Evolutionary conservation across 441 rosid species (phyloP).

Genomic region (Breynia disticha): DNA sequence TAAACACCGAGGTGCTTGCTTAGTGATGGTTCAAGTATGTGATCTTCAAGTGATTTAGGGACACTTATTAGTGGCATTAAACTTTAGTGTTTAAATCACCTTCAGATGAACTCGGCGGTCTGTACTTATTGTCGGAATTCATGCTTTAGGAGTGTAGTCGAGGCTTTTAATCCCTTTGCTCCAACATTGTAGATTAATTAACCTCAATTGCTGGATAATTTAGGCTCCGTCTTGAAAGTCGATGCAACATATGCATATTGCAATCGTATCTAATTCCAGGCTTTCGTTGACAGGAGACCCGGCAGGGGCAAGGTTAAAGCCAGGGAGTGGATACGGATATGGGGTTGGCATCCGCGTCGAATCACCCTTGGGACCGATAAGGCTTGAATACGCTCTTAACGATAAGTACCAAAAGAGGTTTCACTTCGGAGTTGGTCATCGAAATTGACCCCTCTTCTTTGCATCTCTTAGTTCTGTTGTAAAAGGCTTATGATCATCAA

Average conservation of each 20-base stretch:
- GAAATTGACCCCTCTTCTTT: conserved; percentile 26
- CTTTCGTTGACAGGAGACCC: conserved; percentile 52
- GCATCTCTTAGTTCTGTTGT: too few relatives aligned
- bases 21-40: background rate
- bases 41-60: background rate
- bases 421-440: conserved; percentile 89
- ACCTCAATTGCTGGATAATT: too few relatives aligned
- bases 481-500: too few relatives aligned
- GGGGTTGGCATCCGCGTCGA: conserved; percentile 78
- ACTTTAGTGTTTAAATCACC: too few relatives aligned
- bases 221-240: background rate
- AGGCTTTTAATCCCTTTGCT: too few relatives aligned
- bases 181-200: too few relatives aligned
- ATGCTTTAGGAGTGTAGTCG: too few relatives aligned
- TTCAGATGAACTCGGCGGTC: too few relatives aligned
- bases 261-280: background rate
- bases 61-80: too few relatives aligned
- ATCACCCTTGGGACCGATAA: conserved; percentile 75
- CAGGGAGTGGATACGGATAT: conserved; percentile 85
- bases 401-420: conserved; percentile 55
- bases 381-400: conserved; percentile 79
- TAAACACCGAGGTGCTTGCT: background rate
- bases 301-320: conserved; percentile 81
- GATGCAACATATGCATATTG: background rate
- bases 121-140: too few relatives aligned